Evolutionary conservation across 2,329 filamentous ascomycete genomes (phyloP), one percentile per base, ranked within the genome.

Genomic region (Nectriaceae sp.): DNA sequence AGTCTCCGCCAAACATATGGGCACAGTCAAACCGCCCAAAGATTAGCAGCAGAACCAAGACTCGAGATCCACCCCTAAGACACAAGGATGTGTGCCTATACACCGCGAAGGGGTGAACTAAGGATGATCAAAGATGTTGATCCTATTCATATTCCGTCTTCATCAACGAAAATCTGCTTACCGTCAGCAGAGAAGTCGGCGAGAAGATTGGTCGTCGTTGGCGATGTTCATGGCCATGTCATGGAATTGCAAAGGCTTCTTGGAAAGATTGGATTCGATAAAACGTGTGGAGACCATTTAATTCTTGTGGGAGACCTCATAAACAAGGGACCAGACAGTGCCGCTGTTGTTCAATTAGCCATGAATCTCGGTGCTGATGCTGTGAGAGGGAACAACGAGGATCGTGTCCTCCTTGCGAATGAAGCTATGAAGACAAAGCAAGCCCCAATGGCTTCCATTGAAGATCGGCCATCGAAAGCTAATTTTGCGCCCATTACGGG

Each of bases 301-400:
- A 75, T 96, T 18, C 76, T 93, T 39, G 78, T 83, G 1, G 90
- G 90, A 40, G 89, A 96, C 68, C 78, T 93, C 65, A 79, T 97
- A 59, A 85, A 85, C 64, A 96, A 96, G 70, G 92, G 93, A 0
- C 90, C 92, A 10, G 85, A 96, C 69, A 93, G 89, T 24, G 63
- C 78, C 1, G 90, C 86, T 29, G 89, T 96, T 1, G 77, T 97
- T 40, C 82, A 87, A 49, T 76, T 91, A 35, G 86, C 90, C 31
- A 88, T 90, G 66, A 71, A 80, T 13, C 72, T 93, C 33, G 81
- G 82, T 42, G 92, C 93, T 19, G 89, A 85, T 22, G 89, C 84
- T 53, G 90, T 97, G 8, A 85, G 93, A 42, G 94, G 94, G 16
- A 97, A 97, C 70, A 89, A 96, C 71, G 94, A 99, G 66, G 92